These are phyloP conservation scores for Termitomyces sp. DNA, from an alignment of 768 basidiomycete species.

Conservation along the genomic window DNA sequence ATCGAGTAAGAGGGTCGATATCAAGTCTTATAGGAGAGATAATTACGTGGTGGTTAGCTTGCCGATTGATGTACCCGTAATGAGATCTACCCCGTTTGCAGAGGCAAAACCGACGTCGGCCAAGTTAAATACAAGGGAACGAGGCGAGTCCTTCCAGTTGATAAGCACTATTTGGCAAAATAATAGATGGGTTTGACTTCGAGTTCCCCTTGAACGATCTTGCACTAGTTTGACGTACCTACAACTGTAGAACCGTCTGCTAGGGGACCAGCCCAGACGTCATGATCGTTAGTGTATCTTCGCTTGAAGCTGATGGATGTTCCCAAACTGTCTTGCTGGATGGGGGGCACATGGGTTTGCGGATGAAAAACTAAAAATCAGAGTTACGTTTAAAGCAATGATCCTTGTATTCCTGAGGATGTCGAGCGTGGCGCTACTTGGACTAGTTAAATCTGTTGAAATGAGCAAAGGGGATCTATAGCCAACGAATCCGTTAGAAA, in stretches of 20 bases:
- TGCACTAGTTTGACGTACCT: slow-evolving; percentile 21
- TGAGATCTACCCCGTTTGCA: slow-evolving; percentile 36
- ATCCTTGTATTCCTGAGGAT: slow-evolving; percentile 40
- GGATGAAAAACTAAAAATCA: background rate
- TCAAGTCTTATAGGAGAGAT: background rate
- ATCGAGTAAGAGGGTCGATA: background rate
- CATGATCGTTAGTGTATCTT: slow-evolving; percentile 46
- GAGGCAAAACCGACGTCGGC: slow-evolving; percentile 40
- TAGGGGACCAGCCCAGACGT: slow-evolving; percentile 47
- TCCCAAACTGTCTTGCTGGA: slow-evolving; percentile 43
- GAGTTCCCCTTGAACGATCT: background rate
- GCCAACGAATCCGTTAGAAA: background rate
- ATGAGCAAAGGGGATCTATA: slow-evolving; percentile 39
- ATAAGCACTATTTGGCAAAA: slow-evolving; percentile 32
- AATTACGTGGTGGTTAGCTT: slow-evolving; percentile 32
- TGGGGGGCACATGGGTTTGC: background rate
- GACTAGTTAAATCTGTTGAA: slow-evolving; percentile 37
- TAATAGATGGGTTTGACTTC: background rate
- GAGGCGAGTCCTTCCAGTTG: slow-evolving; percentile 37
- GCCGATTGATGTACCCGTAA: slow-evolving; percentile 35
- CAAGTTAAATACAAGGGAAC: slow-evolving; percentile 38
- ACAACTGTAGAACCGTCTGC: slow-evolving; percentile 45
- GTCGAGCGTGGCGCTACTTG: slow-evolving; percentile 28
- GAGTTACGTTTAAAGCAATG: slow-evolving; percentile 38
- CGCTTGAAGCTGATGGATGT: slow-evolving; percentile 42